These are phyloP conservation scores for Trichoderma endophyticum DNA, from an alignment of 2,329 filamentous ascomycete species.

Conservation along the genomic window DNA sequence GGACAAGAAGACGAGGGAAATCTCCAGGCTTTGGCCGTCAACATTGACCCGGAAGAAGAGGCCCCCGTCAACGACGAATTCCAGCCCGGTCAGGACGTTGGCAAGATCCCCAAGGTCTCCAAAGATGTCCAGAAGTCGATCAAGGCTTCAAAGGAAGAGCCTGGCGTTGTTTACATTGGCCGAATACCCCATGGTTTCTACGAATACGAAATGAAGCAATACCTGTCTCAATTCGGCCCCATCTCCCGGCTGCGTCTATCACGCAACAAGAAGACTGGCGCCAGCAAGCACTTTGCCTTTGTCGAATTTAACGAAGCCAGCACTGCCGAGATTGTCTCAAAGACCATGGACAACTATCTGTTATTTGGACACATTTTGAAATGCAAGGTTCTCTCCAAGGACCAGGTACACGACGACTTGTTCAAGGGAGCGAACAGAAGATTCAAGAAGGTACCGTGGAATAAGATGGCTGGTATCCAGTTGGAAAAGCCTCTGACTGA, in stretches of 20 bases:
- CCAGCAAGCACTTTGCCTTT: slow-evolving; percentile 91
- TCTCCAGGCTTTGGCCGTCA: slow-evolving; percentile 42
- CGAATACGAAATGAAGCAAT: slow-evolving; percentile 89
- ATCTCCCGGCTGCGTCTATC: slow-evolving; percentile 78
- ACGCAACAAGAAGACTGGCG: slow-evolving; percentile 86
- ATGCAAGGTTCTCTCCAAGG: slow-evolving; percentile 73
- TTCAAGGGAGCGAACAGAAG: slow-evolving; percentile 89
- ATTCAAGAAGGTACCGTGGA: slow-evolving; percentile 85
- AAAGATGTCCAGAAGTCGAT: slow-evolving; percentile 45
- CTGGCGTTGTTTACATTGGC: slow-evolving; percentile 85
- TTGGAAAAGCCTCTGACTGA: slow-evolving; percentile 71
- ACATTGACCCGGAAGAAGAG: slow-evolving; percentile 45
- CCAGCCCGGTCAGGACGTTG: slow-evolving; percentile 49
- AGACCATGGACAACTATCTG: slow-evolving; percentile 97
- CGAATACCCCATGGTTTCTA: slow-evolving; percentile 93
- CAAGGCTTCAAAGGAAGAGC: slow-evolving; percentile 46
- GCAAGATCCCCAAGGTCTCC: slow-evolving; percentile 49
- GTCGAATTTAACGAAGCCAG: slow-evolving; percentile 80
- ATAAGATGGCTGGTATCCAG: slow-evolving; percentile 75
- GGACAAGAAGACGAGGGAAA: slow-evolving; percentile 41
- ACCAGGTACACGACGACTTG: slow-evolving; percentile 73
- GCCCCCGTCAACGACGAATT: slow-evolving; percentile 39
- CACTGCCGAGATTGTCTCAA: slow-evolving; percentile 82
- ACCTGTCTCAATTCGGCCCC: slow-evolving; percentile 89
- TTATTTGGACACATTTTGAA: slow-evolving; percentile 93